These are phyloP conservation scores for Dacryopinax primogenitus DNA, from an alignment of 768 basidiomycete genomes.

Conservation along the genomic window DNA sequence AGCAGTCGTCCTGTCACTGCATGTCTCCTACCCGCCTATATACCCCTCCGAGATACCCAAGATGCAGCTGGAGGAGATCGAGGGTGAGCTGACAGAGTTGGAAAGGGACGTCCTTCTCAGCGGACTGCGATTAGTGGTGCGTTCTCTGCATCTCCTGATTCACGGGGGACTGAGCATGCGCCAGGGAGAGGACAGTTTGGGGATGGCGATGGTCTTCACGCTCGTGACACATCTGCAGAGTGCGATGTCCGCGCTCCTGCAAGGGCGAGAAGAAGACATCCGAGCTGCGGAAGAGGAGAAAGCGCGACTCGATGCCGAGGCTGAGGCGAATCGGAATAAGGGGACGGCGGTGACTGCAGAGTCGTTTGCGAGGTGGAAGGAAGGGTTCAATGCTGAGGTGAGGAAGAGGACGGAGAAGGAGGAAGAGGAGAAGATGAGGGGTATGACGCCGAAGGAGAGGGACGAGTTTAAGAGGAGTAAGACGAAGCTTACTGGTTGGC, in stretches of 20 bases:
- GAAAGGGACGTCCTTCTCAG: constrained; percentile 43
- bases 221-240: constrained; percentile 77
- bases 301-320: constrained; percentile 68
- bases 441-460: constrained; percentile 60
- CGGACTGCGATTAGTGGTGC: constrained; percentile 45
- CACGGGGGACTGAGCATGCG: background rate
- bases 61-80: constrained; percentile 50
- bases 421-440: constrained; percentile 67
- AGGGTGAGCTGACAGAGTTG: constrained; percentile 38
- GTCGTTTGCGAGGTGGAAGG: constrained; percentile 71
- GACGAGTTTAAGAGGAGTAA: constrained; percentile 64
- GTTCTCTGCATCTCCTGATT: constrained; percentile 31
- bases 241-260: constrained; percentile 51
- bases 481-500: constrained; percentile 56
- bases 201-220: constrained; percentile 98
- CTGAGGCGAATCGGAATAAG: constrained; percentile 70
- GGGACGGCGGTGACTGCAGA: constrained; percentile 84
- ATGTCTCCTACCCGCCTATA: constrained; percentile 60
- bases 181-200: constrained; percentile 76
- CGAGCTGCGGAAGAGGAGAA: constrained; percentile 56
- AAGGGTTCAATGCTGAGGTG: constrained; percentile 59
- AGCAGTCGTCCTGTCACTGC: constrained; percentile 59
- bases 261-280: constrained; percentile 42
- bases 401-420: constrained; percentile 45
- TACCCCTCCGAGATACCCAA: constrained; percentile 80